phyloP scores from a whole-genome alignment of 805 yeast genomes.

The Sugiyamaella qingdaonensis region DNA sequence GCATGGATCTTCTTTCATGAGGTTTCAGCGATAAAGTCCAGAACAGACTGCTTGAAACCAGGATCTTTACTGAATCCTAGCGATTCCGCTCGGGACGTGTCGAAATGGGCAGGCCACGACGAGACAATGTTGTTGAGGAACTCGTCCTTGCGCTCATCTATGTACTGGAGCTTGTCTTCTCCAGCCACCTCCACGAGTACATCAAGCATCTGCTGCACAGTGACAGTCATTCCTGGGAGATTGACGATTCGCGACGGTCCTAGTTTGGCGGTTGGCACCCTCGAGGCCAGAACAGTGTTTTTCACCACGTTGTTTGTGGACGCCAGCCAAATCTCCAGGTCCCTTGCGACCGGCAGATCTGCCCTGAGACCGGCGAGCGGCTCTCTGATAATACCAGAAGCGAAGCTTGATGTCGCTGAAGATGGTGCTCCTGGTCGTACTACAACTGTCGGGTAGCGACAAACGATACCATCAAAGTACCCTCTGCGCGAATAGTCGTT shows the following conservation, averaged over 20 bases:
- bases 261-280: constrained; percentile 10
- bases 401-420: constrained; percentile 25
- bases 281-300: constrained; percentile 20
- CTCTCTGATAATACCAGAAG: constrained; percentile 26
- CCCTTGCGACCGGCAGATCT: constrained; percentile 20
- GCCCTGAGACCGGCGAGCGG: constrained; percentile 20
- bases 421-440: constrained; percentile 27
- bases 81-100: constrained; percentile 13
- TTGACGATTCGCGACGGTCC: constrained; percentile 21
- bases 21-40: constrained; percentile 12
- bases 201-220: constrained; percentile 26
- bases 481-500: constrained; percentile 26
- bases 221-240: constrained; percentile 23
- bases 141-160: constrained; percentile 17
- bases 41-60: constrained; percentile 13
- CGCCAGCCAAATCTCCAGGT: constrained; percentile 21
- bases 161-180: constrained; percentile 10
- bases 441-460: constrained; percentile 20
- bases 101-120: constrained; percentile 23
- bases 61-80: constrained; percentile 14
- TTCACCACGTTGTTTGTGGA: constrained; percentile 19
- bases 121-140: constrained; percentile 17
- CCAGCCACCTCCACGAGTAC: constrained; percentile 23
- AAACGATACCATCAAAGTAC: constrained; percentile 21
- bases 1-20: too few relatives aligned